Base-by-base conservation (phyloP, 768 basidiomycete genomes). In the Xanthoconium stramineum region DNA sequence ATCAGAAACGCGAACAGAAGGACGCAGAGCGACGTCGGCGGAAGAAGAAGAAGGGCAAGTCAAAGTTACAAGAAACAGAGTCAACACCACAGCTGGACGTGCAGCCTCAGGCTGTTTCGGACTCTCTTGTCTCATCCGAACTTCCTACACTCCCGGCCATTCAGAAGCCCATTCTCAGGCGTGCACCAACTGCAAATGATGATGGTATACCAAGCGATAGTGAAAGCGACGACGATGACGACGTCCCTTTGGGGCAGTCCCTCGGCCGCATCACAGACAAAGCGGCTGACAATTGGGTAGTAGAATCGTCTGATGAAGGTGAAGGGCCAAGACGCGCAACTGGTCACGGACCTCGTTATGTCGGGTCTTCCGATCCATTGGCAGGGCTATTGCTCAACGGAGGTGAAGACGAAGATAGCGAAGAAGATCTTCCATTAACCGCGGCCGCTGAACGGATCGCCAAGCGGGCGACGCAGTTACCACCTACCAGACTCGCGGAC, bases 371-470 rank as follows among this genome's bases (percentile, higher is more conserved):
- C 7, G 48, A 51, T 44, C 38, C 40, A 36, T 28, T 57, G 29
- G 52, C 44, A 35, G 48, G 48, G 6, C 28, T 46, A 24, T 36
- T 43, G 9, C 32, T 29, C 11, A 15, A 47, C 19, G 29, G 24
- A 24, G 45, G 10, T 20, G 65, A 62, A 17, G 80, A 77, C 48
- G 79, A 79, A 19, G 83, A 84, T 58, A 89, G 88, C 58, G 91
- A 91, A 51, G 91, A 93, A 60, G 91, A 94, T 72, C 61, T 91
- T 42, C 92, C 92, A 3, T 76, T 94, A 10, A 82, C 84, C 28
- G 82, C 81, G 3, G 82, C 86, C 9, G 74, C 84, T n/a, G 74
- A 76, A 52, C 80, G 81, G 36, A 83, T 78, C n/a, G 72, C 72
- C 20, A 78, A 78, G 56, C 80, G 83, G 46, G 74, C 70, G 28